Evolutionary conservation across 257 asterid genomes (phyloP).

Genomic region (Primulina eburnea): DNA sequence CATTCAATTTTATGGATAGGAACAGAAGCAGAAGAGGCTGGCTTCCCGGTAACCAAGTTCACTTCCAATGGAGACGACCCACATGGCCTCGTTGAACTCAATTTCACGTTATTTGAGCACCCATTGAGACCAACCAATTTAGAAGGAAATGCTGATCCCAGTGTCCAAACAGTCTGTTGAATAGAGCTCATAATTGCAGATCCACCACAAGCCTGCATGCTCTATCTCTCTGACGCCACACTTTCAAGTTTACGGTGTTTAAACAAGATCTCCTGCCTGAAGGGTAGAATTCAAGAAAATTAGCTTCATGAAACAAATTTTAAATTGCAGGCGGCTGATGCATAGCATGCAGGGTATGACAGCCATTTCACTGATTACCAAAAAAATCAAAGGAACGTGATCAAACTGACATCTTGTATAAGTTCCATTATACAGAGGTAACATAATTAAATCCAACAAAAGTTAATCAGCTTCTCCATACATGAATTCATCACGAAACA

Average conservation of each 20-base stretch:
- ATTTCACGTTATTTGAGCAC: conserved; percentile 33
- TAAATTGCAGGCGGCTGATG: background rate
- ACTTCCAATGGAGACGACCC: conserved; percentile 57
- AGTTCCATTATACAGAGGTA: background rate
- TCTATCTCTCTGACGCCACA: conserved; percentile 14
- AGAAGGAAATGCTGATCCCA: conserved; percentile 38
- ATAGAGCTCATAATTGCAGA: conserved; percentile 52
- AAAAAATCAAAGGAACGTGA: no score
- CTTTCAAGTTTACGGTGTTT: conserved; percentile 15
- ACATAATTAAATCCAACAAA: background rate
- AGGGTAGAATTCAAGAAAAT: background rate
- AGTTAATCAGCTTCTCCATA: background rate
- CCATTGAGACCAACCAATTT: conserved; percentile 33
- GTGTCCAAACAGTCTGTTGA: conserved; percentile 50
- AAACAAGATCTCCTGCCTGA: conserved; percentile 2
- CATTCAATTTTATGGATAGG: conserved; percentile 52
- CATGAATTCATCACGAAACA: background rate
- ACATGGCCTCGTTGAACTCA: conserved; percentile 45
- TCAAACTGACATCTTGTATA: background rate
- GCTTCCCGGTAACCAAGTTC: conserved; percentile 61
- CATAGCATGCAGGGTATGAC: background rate
- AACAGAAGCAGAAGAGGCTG: conserved; percentile 54
- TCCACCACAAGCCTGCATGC: conserved; percentile 62
- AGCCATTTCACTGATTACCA: background rate
- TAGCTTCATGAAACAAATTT: background rate